Evolutionary conservation across 179 eudicot species (phyloP), one percentile per base, ranked within the genome.

Genomic region (Vitellaria paradoxa): DNA sequence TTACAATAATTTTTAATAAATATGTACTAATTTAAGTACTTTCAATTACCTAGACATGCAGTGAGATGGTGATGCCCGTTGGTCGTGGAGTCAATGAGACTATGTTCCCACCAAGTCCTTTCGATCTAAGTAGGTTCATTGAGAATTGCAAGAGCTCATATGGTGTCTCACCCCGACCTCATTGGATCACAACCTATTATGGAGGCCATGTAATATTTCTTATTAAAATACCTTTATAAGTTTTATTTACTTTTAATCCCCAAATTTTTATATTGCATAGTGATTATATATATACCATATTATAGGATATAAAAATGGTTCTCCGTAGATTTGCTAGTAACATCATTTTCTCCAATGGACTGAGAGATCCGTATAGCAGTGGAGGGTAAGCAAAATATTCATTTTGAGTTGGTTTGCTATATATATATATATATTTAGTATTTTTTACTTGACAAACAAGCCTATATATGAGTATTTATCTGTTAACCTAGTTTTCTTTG

Each of bases 271-370:
- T 7, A 30, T 30, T 30, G 37, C 37, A 30, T 30, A 30, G 37
- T 30, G 2, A 30, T 30, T 30, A 30, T 30, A 30, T 30, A 30
- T 65, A 26, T 37, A 2, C 52, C 21, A 20, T 20, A 69, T 46
- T 72, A 30, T 78, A 83, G 86, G 86, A 85, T 60, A 87, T 89
- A 56, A 87, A 84, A 70, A 46, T 73, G 73, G 78, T 81, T n/a
- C 88, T 89, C 14, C 59, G 64, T 8, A 81, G 78, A 40, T 89
- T 87, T 82, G 91, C 82, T 9, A 90, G 92, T 82, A 91, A 91
- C 80, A 89, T 91, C 37, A 91, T 91, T 26, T 91, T 89, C 79
- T 86, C 91, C 60, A 91, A 89, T 68, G 92, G 95, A 13, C 81
- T 91, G 6, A 77, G 83, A 78, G 92, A 91, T 85, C 92, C 91